Conservation (phyloP, 129 eudicot species). For the Helianthus annuus region DNA sequence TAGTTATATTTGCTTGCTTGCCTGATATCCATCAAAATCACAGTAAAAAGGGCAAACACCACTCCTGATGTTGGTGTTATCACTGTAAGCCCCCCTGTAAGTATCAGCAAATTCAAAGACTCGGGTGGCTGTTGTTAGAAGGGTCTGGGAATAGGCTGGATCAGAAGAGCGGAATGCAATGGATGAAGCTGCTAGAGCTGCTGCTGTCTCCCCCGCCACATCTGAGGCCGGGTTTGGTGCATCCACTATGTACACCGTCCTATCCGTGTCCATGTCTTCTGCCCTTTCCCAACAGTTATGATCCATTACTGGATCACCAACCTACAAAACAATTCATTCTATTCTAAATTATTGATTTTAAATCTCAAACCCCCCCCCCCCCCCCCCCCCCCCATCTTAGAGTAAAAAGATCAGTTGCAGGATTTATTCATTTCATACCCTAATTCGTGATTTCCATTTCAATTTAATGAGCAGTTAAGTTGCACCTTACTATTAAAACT, state of each 20-base stretch:
- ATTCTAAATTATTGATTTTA: background rate
- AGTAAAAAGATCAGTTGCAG: no score
- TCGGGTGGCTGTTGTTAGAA: conserved; percentile 58
- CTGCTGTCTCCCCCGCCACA: conserved; percentile 93
- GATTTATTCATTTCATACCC: no score
- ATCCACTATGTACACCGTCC: conserved; percentile 74
- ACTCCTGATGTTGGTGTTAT: conserved; percentile 59
- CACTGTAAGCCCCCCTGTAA: conserved; percentile 83
- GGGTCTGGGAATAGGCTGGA: conserved; percentile 74
- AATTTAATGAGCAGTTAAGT: no score
- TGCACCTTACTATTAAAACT: no score
- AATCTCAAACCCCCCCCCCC: no score
- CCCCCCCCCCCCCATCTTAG: no score
- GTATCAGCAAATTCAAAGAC: conserved; percentile 77
- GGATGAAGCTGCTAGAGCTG: conserved; percentile 93
- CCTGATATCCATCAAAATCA: conserved; percentile 97
- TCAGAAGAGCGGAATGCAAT: conserved; percentile 78
- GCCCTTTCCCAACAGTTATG: conserved; percentile 99
- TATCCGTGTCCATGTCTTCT: conserved; percentile 93
- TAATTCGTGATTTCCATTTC: no score
- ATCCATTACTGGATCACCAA: conserved; percentile 75
- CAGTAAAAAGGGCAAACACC: conserved; percentile 95
- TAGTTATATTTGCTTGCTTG: conserved; percentile 32
- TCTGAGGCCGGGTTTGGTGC: conserved; percentile 93
- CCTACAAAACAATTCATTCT: conserved; percentile 39